Base-by-base conservation (phyloP, 169 alveolate genomes). In the Eimeria mitis region DNA sequence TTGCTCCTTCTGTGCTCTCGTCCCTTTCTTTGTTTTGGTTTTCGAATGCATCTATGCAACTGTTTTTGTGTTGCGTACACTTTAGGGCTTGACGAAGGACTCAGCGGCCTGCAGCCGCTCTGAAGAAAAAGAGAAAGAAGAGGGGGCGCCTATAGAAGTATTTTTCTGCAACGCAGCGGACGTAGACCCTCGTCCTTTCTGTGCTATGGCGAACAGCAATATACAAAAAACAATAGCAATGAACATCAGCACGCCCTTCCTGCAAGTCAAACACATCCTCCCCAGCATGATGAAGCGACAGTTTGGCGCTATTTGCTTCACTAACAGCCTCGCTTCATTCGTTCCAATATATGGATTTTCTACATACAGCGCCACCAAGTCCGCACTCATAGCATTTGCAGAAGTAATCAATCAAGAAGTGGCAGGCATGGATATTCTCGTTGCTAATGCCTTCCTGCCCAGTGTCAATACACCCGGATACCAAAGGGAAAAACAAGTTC, bases 271-370 rank as follows among this genome's bases (percentile, higher is more conserved):
- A 56, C 92, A 87, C n/a, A 65, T 95, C 47, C 37, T 95, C 83
- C 95, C 95, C 37, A 42, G 54, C 61, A 95, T 95, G 97, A n/a
- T 47, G 34, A 23, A 89, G 76, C 47, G 81, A 31, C 49, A 56
- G 40, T 76, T 71, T 88, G 97, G 97, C 56, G 88, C 81, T 42
- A 76, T 95, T 40, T 89, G 94, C 65, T 85, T 95, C 94, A 89
- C 73, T 47, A 95, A 89, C 63, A 95, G 95, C 89, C 44, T 89
- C 25, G 95, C 95, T 16, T 89, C 96, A 11, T 68, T 89, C 37
- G 94, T 85, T 54, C 97, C 97, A 61, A 89, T 95, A 34, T 95
- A 95, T 76, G 97, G 97, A 0, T 42, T 89, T 49, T 44, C 97
- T 1, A 89, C 81, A 61, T 95, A 95, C 89, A 68, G 95, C 31